Base-by-base conservation (phyloP, 805 yeast genomes). In the Priceomyces castillae region DNA sequence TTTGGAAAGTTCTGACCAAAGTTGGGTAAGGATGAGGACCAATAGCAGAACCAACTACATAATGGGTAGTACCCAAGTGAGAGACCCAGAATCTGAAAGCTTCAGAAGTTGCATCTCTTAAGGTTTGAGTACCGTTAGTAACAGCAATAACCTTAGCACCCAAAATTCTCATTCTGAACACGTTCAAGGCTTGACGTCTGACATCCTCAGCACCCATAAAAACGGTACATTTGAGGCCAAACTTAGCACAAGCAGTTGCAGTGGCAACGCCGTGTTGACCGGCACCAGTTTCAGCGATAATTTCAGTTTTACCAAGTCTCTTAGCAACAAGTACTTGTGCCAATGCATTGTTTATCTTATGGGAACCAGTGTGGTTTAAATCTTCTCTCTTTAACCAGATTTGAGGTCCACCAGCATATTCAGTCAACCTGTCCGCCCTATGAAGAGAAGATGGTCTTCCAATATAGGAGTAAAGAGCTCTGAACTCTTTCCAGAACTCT, bases 11-110 rank as follows among this genome's bases (percentile, higher is more conserved):
- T 72, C 98, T 85, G 26, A 94, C 99, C 64, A 94, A 77, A 15
- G 96, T 90, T 49, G 99, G 99, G 74, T 90, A 94, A 39, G 99
- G 99, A 66, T 94, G 98, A 31, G 99, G 99, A 30, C 99, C 99
- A 61, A 94, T 92, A 36, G 98, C 99, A 2, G 97, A 89, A 41
- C 99, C 99, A 41, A 94, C 96, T 50, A 92, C 85, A 64, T 92
- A 94, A 67, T 94, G 97, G 6, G 99, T 94, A 30, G 86, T 72
- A 51, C 81, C 74, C 51, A 94, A 74, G 56, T 90, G 78, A 3
- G 96, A 81, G 38, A 92, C 97, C 99, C 99, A 94, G 65, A 67
- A 80, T 64, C 99, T 78, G 73, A 94, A 85, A 11, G 99, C 98
- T 70, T 94, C 99, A 17, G 95, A 84, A 42, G 97, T 92, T 30